Percentiles rank a stretch among this genome's conserved stretches.
Conservation (phyloP, 2,329 filamentous ascomycete genomes). For the Didymella pomorum region DNA sequence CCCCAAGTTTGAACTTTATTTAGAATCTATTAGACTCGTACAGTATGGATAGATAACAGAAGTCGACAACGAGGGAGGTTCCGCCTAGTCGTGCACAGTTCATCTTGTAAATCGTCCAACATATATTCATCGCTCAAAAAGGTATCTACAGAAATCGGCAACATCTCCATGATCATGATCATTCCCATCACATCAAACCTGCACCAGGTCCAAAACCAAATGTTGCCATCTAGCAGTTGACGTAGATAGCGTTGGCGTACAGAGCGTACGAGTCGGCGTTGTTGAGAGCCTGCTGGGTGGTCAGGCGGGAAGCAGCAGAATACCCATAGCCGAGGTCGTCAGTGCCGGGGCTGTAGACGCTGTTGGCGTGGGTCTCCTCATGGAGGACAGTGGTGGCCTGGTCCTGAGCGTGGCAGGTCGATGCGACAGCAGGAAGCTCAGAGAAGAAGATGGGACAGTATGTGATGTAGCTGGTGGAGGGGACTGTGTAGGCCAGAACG, state of each 20-base stretch:
- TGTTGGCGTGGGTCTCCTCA: conserved; percentile 70
- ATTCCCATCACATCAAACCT: background rate
- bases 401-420: conserved; percentile 69
- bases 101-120: background rate
- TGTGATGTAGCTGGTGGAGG: conserved; percentile 62
- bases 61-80: background rate
- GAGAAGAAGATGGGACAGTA: conserved; percentile 70
- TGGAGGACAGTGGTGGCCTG: conserved; percentile 71
- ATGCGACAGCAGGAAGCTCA: conserved; percentile 59
- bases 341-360: conserved; percentile 63
- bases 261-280: conserved; percentile 71
- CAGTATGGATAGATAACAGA: background rate
- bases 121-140: conserved; percentile 14
- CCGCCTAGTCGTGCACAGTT: background rate
- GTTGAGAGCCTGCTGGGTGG: conserved; percentile 60
- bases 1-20: background rate
- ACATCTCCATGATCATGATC: no score
- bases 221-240: conserved; percentile 33
- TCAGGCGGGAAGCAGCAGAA: conserved; percentile 56
- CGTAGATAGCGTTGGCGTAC: conserved; percentile 57
- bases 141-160: conserved; percentile 12
- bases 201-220: background rate
- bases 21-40: background rate
- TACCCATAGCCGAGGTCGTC: conserved; percentile 67
- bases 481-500: conserved; percentile 68